phyloP scores from a whole-genome alignment of 495 filamentous ascomycete genomes.

The Chaetomium cochliodes region DNA sequence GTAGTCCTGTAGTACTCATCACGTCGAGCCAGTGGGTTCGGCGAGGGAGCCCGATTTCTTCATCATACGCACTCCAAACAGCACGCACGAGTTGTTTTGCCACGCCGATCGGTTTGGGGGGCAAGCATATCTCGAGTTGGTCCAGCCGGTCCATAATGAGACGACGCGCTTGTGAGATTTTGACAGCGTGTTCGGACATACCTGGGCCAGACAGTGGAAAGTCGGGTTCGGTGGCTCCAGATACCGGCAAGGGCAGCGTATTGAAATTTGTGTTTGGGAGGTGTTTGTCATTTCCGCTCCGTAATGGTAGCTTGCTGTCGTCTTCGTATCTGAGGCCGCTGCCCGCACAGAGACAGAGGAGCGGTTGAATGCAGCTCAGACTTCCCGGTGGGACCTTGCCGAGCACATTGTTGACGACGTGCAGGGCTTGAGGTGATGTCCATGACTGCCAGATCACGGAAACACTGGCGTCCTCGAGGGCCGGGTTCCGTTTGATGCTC shows the following conservation, averaged over 20 bases:
- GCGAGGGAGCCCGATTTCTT: constrained; percentile 31
- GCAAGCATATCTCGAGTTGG: constrained; percentile 33
- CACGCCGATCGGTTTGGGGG: constrained; percentile 37
- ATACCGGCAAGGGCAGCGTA: not conserved
- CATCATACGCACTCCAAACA: constrained; percentile 38
- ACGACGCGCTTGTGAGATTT: constrained; percentile 30
- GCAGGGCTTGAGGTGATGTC: constrained; percentile 32
- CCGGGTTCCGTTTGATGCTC: constrained; percentile 28
- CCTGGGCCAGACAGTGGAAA: not conserved
- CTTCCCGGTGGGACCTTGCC: constrained; percentile 25
- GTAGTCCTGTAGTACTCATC: constrained; percentile 35
- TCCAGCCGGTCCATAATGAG: constrained; percentile 34
- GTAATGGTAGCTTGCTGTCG: constrained; percentile 29
- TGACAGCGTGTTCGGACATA: constrained; percentile 26
- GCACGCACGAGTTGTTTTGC: constrained; percentile 36
- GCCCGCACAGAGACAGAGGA: constrained; percentile 38
- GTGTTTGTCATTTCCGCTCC: constrained; percentile 22
- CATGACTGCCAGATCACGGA: constrained; percentile 29
- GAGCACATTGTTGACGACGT: constrained; percentile 31
- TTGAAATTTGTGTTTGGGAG: constrained; percentile 21
- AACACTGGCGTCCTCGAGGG: constrained; percentile 21
- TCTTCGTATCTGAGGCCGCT: constrained; percentile 36
- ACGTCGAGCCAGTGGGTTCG: constrained; percentile 40
- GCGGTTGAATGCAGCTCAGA: constrained; percentile 37
- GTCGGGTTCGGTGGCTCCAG: not conserved